Evolutionary conservation across 805 yeast species (phyloP).

Genomic region (Candida coquimbonensis): DNA sequence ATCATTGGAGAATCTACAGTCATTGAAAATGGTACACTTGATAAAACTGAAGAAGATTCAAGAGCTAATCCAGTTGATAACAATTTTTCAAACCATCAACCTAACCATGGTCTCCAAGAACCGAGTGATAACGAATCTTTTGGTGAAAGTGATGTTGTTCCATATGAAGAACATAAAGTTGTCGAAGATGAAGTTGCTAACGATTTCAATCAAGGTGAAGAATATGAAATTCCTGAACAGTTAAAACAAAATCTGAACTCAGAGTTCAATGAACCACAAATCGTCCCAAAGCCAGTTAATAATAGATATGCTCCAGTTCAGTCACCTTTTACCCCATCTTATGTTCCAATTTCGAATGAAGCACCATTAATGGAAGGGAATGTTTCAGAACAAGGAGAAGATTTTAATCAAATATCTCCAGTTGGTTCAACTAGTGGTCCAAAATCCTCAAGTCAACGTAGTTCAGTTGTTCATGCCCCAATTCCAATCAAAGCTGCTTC

Average conservation of each 20-base stretch:
- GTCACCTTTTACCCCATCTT: not conserved
- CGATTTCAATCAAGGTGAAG: conserved; percentile 1
- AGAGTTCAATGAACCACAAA: not conserved
- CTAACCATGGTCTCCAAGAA: too few species aligned
- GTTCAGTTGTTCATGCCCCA: not conserved
- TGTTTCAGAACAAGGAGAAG: not conserved
- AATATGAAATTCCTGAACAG: conserved; percentile 11
- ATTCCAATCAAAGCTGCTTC: too few species aligned
- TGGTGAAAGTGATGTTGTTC: conserved; percentile 1
- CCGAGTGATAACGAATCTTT: conserved; percentile 11
- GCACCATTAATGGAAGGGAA: not conserved
- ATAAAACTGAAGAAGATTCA: too few species aligned
- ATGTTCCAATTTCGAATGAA: not conserved
- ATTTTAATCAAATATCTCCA: not conserved
- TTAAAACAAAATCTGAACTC: not conserved
- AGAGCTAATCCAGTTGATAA: too few species aligned
- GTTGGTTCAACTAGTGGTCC: not conserved
- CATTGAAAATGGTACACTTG: not conserved
- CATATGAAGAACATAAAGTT: conserved; percentile 1
- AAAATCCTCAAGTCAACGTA: not conserved
- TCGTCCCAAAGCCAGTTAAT: not conserved
- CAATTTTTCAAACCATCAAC: too few species aligned
- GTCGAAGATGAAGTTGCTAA: not conserved
- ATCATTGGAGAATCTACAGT: conserved; percentile 1
- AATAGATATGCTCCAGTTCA: not conserved